A percentile compares a stretch with the other conserved stretches of the same genome.
These are phyloP conservation scores for Stephania yunnanensis DNA, from an alignment of 164 flowering plant genomes.

Conservation along the genomic window DNA sequence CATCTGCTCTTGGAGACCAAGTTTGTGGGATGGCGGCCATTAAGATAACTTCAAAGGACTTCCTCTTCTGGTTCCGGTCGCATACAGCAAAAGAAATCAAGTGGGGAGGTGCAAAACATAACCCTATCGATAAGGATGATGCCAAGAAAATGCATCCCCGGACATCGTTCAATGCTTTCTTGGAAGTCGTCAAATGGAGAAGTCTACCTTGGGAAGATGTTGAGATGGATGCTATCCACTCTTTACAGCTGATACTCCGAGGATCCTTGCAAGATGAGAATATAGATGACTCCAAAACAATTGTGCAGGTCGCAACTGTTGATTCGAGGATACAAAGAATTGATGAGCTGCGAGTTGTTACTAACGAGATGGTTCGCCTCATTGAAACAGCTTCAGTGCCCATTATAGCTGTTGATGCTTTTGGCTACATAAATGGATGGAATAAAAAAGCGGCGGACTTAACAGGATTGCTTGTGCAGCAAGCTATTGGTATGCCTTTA, in stretches of 20 bases:
- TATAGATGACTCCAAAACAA: slow-evolving; percentile 33
- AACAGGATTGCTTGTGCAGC: slow-evolving; percentile 47
- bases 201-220: slow-evolving; percentile 82
- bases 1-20: slow-evolving; percentile 48
- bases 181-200: slow-evolving; percentile 67
- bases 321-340: slow-evolving; percentile 33
- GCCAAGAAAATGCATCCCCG: slow-evolving; percentile 77
- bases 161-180: slow-evolving; percentile 80
- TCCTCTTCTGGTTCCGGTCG: slow-evolving; percentile 78
- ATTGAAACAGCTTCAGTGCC: slow-evolving; percentile 82
- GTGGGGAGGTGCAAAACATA: slow-evolving; percentile 88
- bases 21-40: slow-evolving; percentile 80
- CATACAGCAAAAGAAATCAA: slow-evolving; percentile 68
- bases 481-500: slow-evolving; percentile 58
- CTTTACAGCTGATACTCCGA: slow-evolving; percentile 73
- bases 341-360: slow-evolving; percentile 45
- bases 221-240: slow-evolving; percentile 89
- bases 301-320: slow-evolving; percentile 39
- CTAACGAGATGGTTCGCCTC: slow-evolving; percentile 75
- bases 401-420: slow-evolving; percentile 63
- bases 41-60: slow-evolving; percentile 49
- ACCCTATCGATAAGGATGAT: slow-evolving; percentile 59
- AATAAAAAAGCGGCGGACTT: slow-evolving; percentile 62
- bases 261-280: slow-evolving; percentile 52
- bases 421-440: slow-evolving; percentile 67